These are phyloP conservation scores for Medicago lupulina DNA, from an alignment of 306 rosid genomes.

Conservation along the genomic window DNA sequence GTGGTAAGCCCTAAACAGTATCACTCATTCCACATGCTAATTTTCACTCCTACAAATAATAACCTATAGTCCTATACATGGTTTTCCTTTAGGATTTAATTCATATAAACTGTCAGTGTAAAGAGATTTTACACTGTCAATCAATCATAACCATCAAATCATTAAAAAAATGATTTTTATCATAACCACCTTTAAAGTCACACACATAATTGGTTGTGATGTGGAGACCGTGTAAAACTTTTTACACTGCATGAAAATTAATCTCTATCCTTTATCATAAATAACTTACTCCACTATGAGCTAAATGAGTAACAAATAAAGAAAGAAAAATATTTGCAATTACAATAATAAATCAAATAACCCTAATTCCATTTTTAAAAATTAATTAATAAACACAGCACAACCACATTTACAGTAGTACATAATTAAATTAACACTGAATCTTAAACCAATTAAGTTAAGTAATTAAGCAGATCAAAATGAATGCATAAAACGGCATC, in stretches of 20 bases:
- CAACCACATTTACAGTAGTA: background rate
- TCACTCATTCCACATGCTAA: conserved; percentile 8
- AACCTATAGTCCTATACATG: background rate
- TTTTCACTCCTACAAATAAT: conserved; percentile 11
- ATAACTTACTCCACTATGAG: no score
- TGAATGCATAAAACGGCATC: conserved; percentile 5
- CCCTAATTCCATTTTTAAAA: background rate
- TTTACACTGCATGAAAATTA: no score
- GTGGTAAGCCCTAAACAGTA: background rate
- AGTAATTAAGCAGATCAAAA: conserved; percentile 18
- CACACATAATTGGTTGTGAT: no score
- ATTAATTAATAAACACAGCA: background rate
- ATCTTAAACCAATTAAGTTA: no score
- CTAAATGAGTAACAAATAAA: conserved; percentile 18
- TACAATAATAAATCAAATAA: background rate
- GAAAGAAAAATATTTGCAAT: background rate
- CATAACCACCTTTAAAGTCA: no score
- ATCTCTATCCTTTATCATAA: no score
- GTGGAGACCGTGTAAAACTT: no score
- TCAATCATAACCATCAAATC: no score
- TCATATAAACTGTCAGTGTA: no score
- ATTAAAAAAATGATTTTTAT: no score
- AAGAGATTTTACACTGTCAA: no score
- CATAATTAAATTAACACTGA: no score
- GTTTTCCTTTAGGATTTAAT: background rate